These are phyloP conservation scores for Hyphopichia pseudoburtonii DNA, from an alignment of 1,139 yeast genomes.

Conservation along the genomic window DNA sequence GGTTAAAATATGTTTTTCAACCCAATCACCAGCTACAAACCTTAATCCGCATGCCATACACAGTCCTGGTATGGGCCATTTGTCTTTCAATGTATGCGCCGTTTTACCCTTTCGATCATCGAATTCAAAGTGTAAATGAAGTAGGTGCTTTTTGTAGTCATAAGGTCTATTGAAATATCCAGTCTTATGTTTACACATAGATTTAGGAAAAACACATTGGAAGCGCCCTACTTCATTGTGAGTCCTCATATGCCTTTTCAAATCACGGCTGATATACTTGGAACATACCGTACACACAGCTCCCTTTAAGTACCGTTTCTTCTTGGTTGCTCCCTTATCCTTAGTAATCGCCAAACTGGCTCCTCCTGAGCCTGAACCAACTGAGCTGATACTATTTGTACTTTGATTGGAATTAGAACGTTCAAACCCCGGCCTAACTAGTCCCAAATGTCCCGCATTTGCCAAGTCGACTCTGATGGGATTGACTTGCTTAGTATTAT, in stretches of 20 bases:
- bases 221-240: conserved; percentile 50
- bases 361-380: conserved; percentile 10
- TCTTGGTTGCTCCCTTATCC: conserved; percentile 15
- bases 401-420: conserved; percentile 27
- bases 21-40: conserved; percentile 40
- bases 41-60: conserved; percentile 42
- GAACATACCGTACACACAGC: conserved; percentile 43
- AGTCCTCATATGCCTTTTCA: conserved; percentile 46
- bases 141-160: conserved; percentile 48
- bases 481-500: background rate
- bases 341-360: conserved; percentile 7
- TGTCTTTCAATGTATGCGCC: conserved; percentile 45
- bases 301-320: conserved; percentile 38
- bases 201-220: conserved; percentile 45
- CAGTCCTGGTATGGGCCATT: conserved; percentile 37
- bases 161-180: conserved; percentile 49
- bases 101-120: conserved; percentile 46
- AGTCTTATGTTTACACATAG: conserved; percentile 44
- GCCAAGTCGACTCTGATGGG: background rate
- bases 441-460: background rate
- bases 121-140: conserved; percentile 45
- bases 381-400: conserved; percentile 14
- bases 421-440: conserved; percentile 12
- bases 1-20: conserved; percentile 41
- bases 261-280: conserved; percentile 44